Percentiles rank a stretch among this genome's conserved stretches.
Conservation (phyloP, 768 basidiomycete genomes). For the Boletus subparvulus region DNA sequence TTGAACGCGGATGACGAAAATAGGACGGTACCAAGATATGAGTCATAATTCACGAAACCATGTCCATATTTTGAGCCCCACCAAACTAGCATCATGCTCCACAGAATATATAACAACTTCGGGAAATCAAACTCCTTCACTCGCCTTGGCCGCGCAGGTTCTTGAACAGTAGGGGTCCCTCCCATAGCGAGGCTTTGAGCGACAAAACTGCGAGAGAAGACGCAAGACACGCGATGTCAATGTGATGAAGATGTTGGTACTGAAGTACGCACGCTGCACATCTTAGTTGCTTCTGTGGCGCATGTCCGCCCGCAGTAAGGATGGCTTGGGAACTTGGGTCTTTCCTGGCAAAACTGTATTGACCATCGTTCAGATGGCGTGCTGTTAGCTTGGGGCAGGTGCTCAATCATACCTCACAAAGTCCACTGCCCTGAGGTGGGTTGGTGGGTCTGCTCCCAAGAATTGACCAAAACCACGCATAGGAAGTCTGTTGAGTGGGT, state of each 20-base stretch:
- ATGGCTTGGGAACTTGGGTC: conserved; percentile 57
- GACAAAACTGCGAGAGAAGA: conserved; percentile 25
- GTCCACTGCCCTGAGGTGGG: conserved; percentile 9
- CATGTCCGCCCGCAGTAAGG: conserved; percentile 68
- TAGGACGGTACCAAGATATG: conserved; percentile 12
- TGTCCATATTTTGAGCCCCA: background rate
- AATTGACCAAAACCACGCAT: conserved; percentile 5
- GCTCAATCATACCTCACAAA: conserved; percentile 31
- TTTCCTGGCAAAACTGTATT: conserved; percentile 52
- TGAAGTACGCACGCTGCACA: conserved; percentile 26
- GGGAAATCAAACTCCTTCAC: conserved; percentile 14
- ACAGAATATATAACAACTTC: background rate
- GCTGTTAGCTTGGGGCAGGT: background rate
- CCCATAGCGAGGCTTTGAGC: conserved; percentile 31
- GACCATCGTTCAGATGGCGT: conserved; percentile 8
- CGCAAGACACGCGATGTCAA: background rate
- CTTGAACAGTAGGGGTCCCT: conserved; percentile 35
- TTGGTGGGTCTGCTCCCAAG: background rate
- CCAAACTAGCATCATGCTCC: background rate
- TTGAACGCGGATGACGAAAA: background rate
- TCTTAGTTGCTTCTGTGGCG: conserved; percentile 44
- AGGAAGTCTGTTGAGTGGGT: conserved; percentile 3
- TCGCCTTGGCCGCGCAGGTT: conserved; percentile 30
- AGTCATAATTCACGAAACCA: conserved; percentile 17
- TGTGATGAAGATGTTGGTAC: background rate